phyloP scores from a whole-genome alignment of 768 basidiomycete genomes.

The Serpula lacrymans region DNA sequence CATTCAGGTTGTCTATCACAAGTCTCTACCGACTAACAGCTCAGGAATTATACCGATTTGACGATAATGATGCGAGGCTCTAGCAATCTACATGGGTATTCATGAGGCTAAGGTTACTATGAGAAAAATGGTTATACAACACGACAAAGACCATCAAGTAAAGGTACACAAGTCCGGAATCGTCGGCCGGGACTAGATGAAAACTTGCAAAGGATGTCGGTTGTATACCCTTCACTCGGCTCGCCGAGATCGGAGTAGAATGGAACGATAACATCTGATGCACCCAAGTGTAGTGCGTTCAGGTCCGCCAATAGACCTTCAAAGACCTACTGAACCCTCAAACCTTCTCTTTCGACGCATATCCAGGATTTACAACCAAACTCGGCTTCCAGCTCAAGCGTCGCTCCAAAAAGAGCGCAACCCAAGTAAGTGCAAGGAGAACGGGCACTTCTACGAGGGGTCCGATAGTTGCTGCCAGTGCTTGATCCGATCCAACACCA shows the following conservation, averaged over 20 bases:
- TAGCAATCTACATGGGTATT: too few relatives aligned
- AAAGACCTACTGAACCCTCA: constrained; percentile 6
- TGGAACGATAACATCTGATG: constrained; percentile 87
- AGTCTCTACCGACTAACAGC: too few relatives aligned
- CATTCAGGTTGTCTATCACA: too few relatives aligned
- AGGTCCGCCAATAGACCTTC: constrained; percentile 87
- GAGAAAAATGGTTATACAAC: too few relatives aligned
- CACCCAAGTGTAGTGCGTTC: constrained; percentile 93
- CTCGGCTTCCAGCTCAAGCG: constrained; percentile 37
- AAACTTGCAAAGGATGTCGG: constrained; percentile 79
- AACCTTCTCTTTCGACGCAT: too few relatives aligned
- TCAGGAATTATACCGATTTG: too few relatives aligned
- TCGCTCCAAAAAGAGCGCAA: constrained; percentile 45
- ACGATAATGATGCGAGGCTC: too few relatives aligned
- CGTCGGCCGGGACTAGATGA: constrained; percentile 68
- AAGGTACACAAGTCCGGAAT: too few relatives aligned
- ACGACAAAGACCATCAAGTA: too few relatives aligned
- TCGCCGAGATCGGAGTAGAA: constrained; percentile 93
- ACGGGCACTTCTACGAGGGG: constrained; percentile 81
- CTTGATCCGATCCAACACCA: constrained; percentile 75
- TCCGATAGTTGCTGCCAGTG: constrained; percentile 77
- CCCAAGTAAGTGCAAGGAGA: constrained; percentile 63
- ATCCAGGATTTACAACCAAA: too few relatives aligned
- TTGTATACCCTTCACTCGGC: constrained; percentile 88
- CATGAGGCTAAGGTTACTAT: too few relatives aligned